Conservation (phyloP, 2,329 filamentous ascomycete species). For the Neospermospora avenae region DNA sequence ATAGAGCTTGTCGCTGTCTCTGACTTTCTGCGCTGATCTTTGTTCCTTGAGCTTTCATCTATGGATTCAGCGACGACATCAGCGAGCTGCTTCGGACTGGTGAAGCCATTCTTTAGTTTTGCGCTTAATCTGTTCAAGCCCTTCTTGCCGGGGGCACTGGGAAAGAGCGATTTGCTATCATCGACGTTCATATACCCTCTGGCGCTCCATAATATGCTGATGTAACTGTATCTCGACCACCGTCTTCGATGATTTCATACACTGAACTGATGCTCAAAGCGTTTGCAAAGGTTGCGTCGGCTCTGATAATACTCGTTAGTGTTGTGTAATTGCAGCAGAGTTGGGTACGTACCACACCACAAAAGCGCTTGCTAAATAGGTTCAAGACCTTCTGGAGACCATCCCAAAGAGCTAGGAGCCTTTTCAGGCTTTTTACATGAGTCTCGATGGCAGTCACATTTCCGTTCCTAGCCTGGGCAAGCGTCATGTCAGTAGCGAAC, state of each 20-base stretch:
- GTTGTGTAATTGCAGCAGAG: background rate
- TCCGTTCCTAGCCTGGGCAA: constrained; percentile 16
- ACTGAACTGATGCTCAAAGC: constrained; percentile 10
- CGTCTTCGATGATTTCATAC: constrained; percentile 1
- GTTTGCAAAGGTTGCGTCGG: constrained; percentile 20
- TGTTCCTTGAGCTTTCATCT: background rate
- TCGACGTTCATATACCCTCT: background rate
- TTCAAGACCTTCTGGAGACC: constrained; percentile 12
- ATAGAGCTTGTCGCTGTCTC: constrained; percentile 17
- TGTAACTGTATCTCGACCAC: background rate
- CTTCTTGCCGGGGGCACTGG: background rate
- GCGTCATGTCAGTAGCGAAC: background rate
- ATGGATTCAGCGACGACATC: background rate
- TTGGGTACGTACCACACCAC: constrained; percentile 11
- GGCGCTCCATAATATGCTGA: background rate
- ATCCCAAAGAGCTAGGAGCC: constrained; percentile 12
- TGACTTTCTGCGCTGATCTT: constrained; percentile 5
- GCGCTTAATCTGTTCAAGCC: background rate
- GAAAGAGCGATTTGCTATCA: background rate
- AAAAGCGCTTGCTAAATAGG: constrained; percentile 10
- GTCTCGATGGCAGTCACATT: constrained; percentile 4
- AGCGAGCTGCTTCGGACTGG: constrained; percentile 8
- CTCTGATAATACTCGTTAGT: constrained; percentile 1
- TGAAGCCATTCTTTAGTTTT: constrained; percentile 9
- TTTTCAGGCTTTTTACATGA: constrained; percentile 16